Base-by-base conservation (phyloP, 2,329 filamentous ascomycete genomes). In the Torrubiella hemipterigena region DNA sequence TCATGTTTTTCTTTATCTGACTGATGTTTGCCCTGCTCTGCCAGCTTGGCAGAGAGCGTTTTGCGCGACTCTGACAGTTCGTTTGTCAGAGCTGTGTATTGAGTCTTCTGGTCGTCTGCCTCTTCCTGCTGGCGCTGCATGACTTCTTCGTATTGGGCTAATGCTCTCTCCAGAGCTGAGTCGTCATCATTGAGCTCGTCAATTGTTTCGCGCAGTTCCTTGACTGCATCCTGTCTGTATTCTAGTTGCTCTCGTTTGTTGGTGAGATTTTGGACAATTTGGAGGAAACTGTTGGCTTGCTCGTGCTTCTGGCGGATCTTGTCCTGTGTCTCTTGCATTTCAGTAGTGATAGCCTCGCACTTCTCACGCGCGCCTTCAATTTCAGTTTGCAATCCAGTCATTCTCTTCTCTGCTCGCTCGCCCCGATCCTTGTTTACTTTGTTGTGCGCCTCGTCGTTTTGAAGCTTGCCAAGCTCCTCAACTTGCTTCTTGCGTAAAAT, bases 1-100 rank as follows among this genome's bases (percentile, higher is more conserved):
- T 95, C 84, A 49, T 91, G 84, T 45, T 81, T 83, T 38, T 83
- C 79, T 57, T 89, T 86, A 49, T 94, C 80, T 3, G 87, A 89
- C 52, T 91, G 74, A 43, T 80, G 77, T 42, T 79, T 83, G 26
- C 89, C 89, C 43, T 75, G 68, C 43, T 86, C 79, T 1, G 70
- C 60, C 22, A 72, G 59, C 43, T 75, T 75, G 15, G 49, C 42
- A 1, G 67, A 67, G 25, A 72, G 51, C 5, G 63, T 52, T 22
- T 50, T 58, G 20, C 69, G 65, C 7, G 59, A 55, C 4, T 53
- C 39, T 3, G 51, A 48, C 10, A 74, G 50, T 7, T 65, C 59
- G 3, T 52, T 49, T 36, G 73, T 65, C n/a, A 93, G 63, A 16
- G 79, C 67, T 35, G 65, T 59, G 43, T 87, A 89, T 30, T 73